A percentile compares a stretch with the other conserved stretches of the same genome.
These are phyloP conservation scores for Cenococcum geophilum DNA, from an alignment of 495 filamentous ascomycete genomes.

Conservation along the genomic window DNA sequence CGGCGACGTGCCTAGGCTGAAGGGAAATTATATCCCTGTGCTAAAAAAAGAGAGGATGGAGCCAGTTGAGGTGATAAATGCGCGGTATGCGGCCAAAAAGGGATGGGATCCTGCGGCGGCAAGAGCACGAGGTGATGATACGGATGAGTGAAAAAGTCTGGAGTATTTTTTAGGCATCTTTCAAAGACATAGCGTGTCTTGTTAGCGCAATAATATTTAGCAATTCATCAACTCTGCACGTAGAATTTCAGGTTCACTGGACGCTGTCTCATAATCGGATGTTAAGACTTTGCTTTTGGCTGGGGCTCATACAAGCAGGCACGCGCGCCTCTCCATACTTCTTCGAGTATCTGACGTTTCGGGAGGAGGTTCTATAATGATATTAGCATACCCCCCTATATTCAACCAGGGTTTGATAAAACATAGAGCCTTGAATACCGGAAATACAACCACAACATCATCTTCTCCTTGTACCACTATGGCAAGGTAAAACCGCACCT, in stretches of 20 bases:
- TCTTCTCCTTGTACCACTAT: conserved; percentile 89
- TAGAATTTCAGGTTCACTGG: background rate
- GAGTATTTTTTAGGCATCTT: background rate
- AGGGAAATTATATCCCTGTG: conserved; percentile 66
- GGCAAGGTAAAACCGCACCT: conserved; percentile 81
- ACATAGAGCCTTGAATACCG: conserved; percentile 51
- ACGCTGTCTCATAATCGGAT: background rate
- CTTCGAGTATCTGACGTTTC: conserved; percentile 61
- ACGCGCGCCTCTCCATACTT: conserved; percentile 75
- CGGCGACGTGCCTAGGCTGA: conserved; percentile 50
- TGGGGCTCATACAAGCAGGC: conserved; percentile 70
- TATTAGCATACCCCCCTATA: background rate
- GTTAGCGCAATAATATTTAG: background rate
- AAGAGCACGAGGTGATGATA: background rate
- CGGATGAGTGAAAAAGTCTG: background rate
- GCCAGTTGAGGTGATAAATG: conserved; percentile 63
- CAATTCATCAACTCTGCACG: background rate
- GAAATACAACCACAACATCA: conserved; percentile 88
- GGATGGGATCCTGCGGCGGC: conserved; percentile 36
- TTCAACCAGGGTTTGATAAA: conserved; percentile 10
- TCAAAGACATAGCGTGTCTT: background rate
- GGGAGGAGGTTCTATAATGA: conserved; percentile 56
- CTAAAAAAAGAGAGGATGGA: conserved; percentile 58
- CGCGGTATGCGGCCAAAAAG: conserved; percentile 64
- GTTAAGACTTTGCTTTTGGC: conserved; percentile 9